Conservation (phyloP, 192 early-diverging fungal genomes). For the Thoreauomyces humboldtii region DNA sequence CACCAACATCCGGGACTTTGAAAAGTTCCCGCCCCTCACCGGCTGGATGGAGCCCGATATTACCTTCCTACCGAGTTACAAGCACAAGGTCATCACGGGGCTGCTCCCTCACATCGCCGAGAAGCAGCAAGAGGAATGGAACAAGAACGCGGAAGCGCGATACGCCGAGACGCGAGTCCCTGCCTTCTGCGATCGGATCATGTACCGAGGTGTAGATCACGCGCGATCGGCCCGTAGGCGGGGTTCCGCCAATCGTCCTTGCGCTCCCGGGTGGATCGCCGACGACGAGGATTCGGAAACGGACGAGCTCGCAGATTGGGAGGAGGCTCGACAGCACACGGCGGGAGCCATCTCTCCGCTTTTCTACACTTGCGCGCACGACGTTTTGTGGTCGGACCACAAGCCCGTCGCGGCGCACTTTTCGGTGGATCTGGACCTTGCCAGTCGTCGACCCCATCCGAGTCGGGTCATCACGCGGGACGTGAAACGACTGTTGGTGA, state of each 20-base stretch:
- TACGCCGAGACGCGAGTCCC: constrained; percentile 30
- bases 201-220: constrained; percentile 24
- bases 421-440: constrained; percentile 12
- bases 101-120: not conserved
- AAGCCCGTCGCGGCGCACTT: constrained; percentile 37
- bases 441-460: not conserved
- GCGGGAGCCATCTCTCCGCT: constrained; percentile 4
- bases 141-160: not conserved
- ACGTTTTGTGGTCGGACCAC: constrained; percentile 33
- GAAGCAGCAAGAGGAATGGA: not conserved
- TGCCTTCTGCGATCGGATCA: constrained; percentile 42
- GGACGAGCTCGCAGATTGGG: constrained; percentile 5
- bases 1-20: not conserved
- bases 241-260: not conserved
- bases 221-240: not conserved
- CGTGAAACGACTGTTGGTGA: not conserved
- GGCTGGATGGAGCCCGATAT: constrained; percentile 35
- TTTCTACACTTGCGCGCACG: constrained; percentile 22
- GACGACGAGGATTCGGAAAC: not conserved
- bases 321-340: not conserved
- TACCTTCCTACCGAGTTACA: constrained; percentile 34
- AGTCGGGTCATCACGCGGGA: not conserved
- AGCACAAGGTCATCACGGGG: constrained; percentile 12
- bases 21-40: constrained; percentile 12
- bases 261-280: not conserved